Conservation (phyloP, 768 basidiomycete species). For the Tulasnella sp. region DNA sequence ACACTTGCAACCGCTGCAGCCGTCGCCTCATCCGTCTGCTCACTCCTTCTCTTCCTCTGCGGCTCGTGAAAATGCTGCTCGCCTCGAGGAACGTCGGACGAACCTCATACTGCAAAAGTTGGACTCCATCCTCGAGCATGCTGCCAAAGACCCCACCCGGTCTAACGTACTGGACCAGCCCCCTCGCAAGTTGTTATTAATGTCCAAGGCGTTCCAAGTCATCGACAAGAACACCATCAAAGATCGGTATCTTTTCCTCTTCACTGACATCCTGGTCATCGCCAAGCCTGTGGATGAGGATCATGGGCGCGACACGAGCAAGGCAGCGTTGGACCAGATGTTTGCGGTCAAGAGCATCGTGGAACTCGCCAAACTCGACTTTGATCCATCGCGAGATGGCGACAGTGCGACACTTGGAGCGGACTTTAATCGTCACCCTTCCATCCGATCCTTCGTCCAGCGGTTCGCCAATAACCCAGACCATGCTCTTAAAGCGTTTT, state of each 20-base stretch:
- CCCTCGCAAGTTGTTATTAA: slow-evolving; percentile 81
- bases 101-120: slow-evolving; percentile 61
- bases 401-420: slow-evolving; percentile 36
- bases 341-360: slow-evolving; percentile 92
- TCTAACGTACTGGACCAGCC: slow-evolving; percentile 77
- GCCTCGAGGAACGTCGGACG: slow-evolving; percentile 23
- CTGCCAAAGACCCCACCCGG: slow-evolving; percentile 61
- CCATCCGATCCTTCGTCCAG: slow-evolving; percentile 72
- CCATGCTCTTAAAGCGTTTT: slow-evolving; percentile 70
- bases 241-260: slow-evolving; percentile 95
- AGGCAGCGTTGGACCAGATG: slow-evolving; percentile 64
- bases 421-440: slow-evolving; percentile 37
- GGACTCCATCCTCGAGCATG: slow-evolving; percentile 69
- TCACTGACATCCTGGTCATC: slow-evolving; percentile 91
- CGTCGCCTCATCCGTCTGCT: neutral
- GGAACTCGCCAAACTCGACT: slow-evolving; percentile 53
- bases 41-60: neutral
- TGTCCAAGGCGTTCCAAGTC: slow-evolving; percentile 88
- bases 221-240: slow-evolving; percentile 93
- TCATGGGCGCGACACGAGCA: slow-evolving; percentile 51
- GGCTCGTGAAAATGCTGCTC: slow-evolving; percentile 4
- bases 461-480: slow-evolving; percentile 83
- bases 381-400: slow-evolving; percentile 40
- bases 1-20: neutral
- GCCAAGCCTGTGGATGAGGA: slow-evolving; percentile 79